phyloP scores from a whole-genome alignment of 163 green algal species.

The Scenedesmus sp. region DNA sequence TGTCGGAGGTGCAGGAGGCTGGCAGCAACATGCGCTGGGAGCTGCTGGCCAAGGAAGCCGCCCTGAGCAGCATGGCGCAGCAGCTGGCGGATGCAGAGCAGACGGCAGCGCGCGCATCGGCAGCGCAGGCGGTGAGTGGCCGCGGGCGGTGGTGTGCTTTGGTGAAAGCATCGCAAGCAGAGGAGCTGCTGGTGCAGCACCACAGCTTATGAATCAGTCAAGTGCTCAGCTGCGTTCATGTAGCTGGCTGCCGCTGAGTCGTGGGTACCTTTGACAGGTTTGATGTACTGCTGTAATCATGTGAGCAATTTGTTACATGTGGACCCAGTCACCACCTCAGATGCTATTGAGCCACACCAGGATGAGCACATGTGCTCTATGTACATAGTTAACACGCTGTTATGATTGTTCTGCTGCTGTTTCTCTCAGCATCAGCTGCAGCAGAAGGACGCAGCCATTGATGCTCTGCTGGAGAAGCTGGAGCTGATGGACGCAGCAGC shows the following conservation, averaged over 20 bases:
- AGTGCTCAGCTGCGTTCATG: no score
- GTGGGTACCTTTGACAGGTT: background rate
- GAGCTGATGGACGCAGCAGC: constrained; percentile 19
- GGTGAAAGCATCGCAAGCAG: background rate
- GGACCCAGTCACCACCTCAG: no score
- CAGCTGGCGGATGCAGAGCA: constrained; percentile 41
- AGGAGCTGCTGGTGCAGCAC: background rate
- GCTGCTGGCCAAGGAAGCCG: constrained; percentile 19
- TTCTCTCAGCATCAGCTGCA: constrained; percentile 24
- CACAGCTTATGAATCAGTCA: no score
- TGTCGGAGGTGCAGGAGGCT: background rate
- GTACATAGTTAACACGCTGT: no score
- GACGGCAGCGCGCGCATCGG: background rate
- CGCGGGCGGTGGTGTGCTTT: background rate
- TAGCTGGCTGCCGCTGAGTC: background rate
- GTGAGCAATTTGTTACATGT: no score
- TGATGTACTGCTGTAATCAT: no score
- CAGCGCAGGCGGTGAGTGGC: constrained; percentile 2
- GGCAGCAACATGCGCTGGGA: constrained; percentile 21
- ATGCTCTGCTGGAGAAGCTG: constrained; percentile 38
- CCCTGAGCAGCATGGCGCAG: background rate
- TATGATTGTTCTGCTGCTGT: background rate
- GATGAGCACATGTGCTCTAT: no score
- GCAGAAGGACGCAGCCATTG: constrained; percentile 26
- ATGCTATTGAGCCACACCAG: no score